Conservation (phyloP, 164 flowering plant genomes). For the Annona squamosa region DNA sequence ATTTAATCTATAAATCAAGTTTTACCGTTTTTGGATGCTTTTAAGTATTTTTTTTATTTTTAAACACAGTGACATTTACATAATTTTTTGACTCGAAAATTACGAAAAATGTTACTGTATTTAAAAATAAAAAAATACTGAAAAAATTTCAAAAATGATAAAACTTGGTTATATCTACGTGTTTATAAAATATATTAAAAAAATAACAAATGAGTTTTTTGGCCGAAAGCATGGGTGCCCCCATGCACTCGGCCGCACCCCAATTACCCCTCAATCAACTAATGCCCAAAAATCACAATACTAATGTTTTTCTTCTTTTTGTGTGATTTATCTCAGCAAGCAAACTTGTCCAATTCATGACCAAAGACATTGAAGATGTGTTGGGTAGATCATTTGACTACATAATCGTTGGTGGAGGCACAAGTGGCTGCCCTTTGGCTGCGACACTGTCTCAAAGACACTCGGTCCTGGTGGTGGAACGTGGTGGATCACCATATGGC, state of each 20-base stretch:
- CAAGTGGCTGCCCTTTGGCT: constrained; percentile 43
- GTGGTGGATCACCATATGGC: constrained; percentile 21
- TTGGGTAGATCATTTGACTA: constrained; percentile 34
- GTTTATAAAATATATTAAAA: not conserved
- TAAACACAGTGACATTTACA: too few relatives aligned
- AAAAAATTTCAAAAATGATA: too few relatives aligned
- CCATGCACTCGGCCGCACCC: not conserved
- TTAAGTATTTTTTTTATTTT: too few relatives aligned
- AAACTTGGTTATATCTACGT: not conserved
- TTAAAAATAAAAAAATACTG: too few relatives aligned
- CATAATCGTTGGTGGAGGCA: constrained; percentile 44
- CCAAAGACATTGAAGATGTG: constrained; percentile 22
- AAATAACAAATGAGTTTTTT: not conserved
- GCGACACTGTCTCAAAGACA: constrained; percentile 36
- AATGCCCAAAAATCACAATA: not conserved
- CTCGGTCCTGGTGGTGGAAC: constrained; percentile 24
- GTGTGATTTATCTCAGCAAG: constrained; percentile 8
- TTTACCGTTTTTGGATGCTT: too few relatives aligned
- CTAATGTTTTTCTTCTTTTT: not conserved
- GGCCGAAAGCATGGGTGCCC: not conserved
- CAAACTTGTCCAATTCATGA: constrained; percentile 19
- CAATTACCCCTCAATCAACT: too few relatives aligned
- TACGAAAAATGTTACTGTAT: too few relatives aligned
- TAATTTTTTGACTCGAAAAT: too few relatives aligned
- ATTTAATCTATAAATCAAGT: too few relatives aligned